Percentiles rank a stretch among this genome's conserved stretches.
Conservation (phyloP, 805 yeast species). For the Wickerhamia fluorescens region DNA sequence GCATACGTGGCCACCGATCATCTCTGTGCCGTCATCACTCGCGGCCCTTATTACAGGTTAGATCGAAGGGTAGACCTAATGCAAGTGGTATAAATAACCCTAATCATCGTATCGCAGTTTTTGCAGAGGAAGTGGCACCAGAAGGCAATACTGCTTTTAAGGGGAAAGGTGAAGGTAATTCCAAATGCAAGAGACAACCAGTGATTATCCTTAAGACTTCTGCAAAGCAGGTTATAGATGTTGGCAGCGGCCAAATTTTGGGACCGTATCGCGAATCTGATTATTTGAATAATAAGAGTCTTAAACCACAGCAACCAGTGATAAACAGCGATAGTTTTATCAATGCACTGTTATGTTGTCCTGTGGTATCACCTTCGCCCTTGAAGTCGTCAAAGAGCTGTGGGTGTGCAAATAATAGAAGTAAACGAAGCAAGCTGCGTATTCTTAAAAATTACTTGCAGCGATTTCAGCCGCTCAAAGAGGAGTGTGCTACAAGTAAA, state of each 20-base stretch:
- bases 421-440: conserved; percentile 22
- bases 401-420: conserved; percentile 23
- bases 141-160: not conserved
- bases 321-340: conserved; percentile 28
- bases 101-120: conserved; percentile 52
- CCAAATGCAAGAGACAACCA: conserved; percentile 11
- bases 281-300: conserved; percentile 2
- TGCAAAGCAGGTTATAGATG: conserved; percentile 33
- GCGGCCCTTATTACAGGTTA: conserved; percentile 76
- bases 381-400: conserved; percentile 19
- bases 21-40: conserved; percentile 76
- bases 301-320: conserved; percentile 11
- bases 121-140: conserved; percentile 35
- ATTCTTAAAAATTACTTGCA: conserved; percentile 19
- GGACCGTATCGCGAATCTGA: conserved; percentile 28
- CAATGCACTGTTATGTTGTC: conserved; percentile 28
- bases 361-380: conserved; percentile 11
- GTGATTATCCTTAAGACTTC: conserved; percentile 31
- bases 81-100: conserved; percentile 44
- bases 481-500: no score
- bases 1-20: conserved; percentile 91
- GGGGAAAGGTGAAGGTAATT: not conserved
- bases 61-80: conserved; percentile 84
- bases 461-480: no score
- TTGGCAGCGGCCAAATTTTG: conserved; percentile 28